phyloP scores from a whole-genome alignment of 441 rosid species.

The Arabidopsis lyrata region DNA sequence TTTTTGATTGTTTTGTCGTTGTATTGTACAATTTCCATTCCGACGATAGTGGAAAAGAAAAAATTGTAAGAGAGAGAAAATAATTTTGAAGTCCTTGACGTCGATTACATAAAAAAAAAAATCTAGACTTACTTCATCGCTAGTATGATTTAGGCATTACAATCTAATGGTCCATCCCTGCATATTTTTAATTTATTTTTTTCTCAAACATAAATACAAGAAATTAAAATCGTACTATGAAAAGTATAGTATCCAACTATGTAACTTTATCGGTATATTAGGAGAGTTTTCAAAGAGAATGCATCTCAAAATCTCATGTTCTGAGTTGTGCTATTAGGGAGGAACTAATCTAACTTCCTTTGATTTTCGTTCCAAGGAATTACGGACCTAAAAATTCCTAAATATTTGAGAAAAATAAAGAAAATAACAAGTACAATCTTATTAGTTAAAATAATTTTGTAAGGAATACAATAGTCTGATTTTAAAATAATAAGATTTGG shows the following conservation, averaged over 20 bases:
- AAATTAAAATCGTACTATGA: background rate
- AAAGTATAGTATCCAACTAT: background rate
- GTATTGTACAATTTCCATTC: background rate
- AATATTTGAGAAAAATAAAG: no score
- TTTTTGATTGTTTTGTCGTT: background rate
- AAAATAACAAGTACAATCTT: no score
- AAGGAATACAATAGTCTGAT: no score
- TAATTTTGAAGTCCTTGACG: background rate
- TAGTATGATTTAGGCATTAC: background rate
- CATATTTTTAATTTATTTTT: no score
- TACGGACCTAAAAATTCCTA: background rate
- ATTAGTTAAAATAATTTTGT: no score
- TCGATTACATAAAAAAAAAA: background rate
- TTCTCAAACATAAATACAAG: background rate
- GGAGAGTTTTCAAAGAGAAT: no score
- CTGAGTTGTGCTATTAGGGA: no score
- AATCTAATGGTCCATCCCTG: background rate
- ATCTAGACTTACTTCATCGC: background rate
- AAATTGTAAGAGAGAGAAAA: background rate
- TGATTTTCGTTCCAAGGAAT: no score
- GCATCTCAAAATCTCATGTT: background rate
- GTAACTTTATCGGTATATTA: background rate
- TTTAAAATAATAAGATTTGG: no score
- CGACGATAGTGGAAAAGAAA: background rate
- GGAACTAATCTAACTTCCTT: no score